phyloP scores from a whole-genome alignment of 352 stramenopile genomes.

The Phytophthora uliginosa region DNA sequence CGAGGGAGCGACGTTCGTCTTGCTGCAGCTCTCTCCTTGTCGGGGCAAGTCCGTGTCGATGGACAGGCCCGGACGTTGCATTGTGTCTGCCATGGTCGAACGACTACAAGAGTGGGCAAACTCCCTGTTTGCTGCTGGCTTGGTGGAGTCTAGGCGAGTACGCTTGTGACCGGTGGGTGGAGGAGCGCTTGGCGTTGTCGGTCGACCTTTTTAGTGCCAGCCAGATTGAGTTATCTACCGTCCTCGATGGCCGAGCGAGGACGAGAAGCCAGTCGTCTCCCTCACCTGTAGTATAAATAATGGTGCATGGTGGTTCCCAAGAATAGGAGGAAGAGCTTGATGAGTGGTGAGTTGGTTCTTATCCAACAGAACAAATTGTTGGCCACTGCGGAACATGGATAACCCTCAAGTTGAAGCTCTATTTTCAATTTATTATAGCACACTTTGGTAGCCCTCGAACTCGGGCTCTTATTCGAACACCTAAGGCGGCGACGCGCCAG shows the following conservation, averaged over 20 bases:
- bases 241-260: constrained; percentile 14
- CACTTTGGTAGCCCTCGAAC: not conserved
- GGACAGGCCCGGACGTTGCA: constrained; percentile 58
- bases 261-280: constrained; percentile 16
- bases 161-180: constrained; percentile 24
- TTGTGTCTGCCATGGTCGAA: constrained; percentile 58
- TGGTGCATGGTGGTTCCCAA: not conserved
- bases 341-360: constrained; percentile 12
- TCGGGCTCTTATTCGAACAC: constrained; percentile 1
- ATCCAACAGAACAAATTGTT: constrained; percentile 10
- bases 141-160: constrained; percentile 34
- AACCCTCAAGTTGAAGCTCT: not conserved
- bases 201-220: constrained; percentile 9
- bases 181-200: constrained; percentile 9
- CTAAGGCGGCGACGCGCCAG: not conserved
- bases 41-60: constrained; percentile 60
- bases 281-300: constrained; percentile 17
- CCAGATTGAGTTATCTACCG: constrained; percentile 11
- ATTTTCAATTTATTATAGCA: not conserved
- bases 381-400: not conserved
- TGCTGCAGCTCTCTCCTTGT: constrained; percentile 17
- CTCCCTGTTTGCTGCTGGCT: constrained; percentile 15
- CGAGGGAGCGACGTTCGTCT: constrained; percentile 34
- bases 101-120: constrained; percentile 1
- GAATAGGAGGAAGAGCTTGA: constrained; percentile 23